A percentile compares a stretch with the other conserved stretches of the same genome.
Conservation (phyloP, 2,329 filamentous ascomycete genomes). For the Trichoderma simmonsii region DNA sequence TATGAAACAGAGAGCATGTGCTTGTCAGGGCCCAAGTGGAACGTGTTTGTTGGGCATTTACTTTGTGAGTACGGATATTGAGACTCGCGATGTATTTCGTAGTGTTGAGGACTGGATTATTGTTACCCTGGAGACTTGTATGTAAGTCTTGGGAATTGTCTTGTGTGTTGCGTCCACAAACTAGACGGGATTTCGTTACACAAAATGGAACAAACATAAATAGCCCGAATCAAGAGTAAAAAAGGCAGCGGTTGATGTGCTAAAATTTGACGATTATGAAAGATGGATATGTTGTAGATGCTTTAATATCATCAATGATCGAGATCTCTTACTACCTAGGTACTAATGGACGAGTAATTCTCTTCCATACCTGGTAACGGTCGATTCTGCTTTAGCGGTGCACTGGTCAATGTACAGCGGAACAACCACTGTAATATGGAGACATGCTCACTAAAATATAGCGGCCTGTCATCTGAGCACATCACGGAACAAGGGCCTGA, state of each 20-base stretch:
- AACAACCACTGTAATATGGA: not conserved
- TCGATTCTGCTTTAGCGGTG: too few species aligned
- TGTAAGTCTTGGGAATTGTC: not conserved
- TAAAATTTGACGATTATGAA: not conserved
- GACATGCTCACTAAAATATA: not conserved
- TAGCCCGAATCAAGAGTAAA: not conserved
- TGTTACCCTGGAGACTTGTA: not conserved
- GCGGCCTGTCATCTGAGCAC: not conserved
- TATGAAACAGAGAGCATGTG: not conserved
- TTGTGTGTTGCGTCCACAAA: not conserved
- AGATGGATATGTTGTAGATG: not conserved
- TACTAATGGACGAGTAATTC: too few species aligned
- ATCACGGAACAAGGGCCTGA: not conserved
- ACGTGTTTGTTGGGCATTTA: not conserved
- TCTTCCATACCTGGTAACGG: too few species aligned
- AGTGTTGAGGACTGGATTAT: not conserved
- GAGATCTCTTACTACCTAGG: too few species aligned
- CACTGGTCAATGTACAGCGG: not conserved
- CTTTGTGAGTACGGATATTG: not conserved
- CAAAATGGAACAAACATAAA: not conserved
- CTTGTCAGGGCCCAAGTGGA: not conserved
- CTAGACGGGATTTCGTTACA: not conserved
- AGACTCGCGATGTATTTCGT: not conserved
- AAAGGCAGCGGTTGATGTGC: not conserved
- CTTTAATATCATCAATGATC: too few species aligned